Evolutionary conservation across 148 eudicot species (phyloP), one percentile per base, ranked within the genome.

Genomic region (Limonium bicolor): DNA sequence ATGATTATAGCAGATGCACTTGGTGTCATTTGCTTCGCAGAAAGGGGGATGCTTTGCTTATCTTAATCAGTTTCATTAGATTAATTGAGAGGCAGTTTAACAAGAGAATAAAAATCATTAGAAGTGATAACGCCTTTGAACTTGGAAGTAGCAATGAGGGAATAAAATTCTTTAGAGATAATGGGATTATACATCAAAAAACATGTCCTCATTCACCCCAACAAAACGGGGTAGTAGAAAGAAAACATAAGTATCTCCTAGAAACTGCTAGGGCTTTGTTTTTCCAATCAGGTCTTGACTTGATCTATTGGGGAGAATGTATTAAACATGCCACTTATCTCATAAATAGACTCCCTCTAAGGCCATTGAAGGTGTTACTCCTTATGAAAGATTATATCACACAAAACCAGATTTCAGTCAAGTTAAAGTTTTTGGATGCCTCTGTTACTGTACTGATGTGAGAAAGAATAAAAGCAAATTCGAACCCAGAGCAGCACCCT

Each of bases 171-270:
- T n/a, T n/a, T n/a, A n/a, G n/a, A n/a, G n/a, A n/a, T n/a, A n/a
- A n/a, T n/a, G 48, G 48, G 4, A 43, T 43, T 7, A 22, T 43
- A 8, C 48, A 43, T 14, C 48, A 43, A 43, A 43, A 14, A 27
- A 7, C 30, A 22, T 43, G 30, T 25, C 5, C 19, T 5, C 14
- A 43, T 25, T 22, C 48, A 4, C 48, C 48, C 0, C 48, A 43
- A 43, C 48, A 43, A 43, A 43, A 43, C 20, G 48, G 30, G 3
- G 29, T 43, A 16, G 46, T 41, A 7, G 24, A 41, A 41, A 17
- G 20, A 17, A 41, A 41, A 16, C 46, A 41, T 20, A 41, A 41
- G 17, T 25, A 41, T 17, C 9, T 41, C 5, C 23, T 41, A 9
- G 46, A 41, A 25, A 20, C 21, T 9, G 1, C 46, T 41, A 12